Conservation (phyloP, 225 moss, liverwort and hornwort genomes). For the Polytrichum formosum region DNA sequence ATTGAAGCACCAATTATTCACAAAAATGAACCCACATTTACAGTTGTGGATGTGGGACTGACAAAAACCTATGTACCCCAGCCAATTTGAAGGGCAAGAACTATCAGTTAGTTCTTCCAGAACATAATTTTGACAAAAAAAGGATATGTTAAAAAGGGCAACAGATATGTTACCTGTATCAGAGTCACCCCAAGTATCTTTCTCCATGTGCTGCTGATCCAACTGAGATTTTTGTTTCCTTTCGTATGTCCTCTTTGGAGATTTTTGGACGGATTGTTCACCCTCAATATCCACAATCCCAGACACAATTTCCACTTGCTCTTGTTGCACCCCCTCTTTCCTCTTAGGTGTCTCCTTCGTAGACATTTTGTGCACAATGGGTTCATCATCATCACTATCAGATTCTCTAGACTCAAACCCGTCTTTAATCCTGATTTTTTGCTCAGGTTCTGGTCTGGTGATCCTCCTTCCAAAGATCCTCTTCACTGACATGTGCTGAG, state of each 20-base stretch:
- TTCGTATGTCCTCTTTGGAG: conserved; percentile 16
- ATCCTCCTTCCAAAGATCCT: conserved; percentile 13
- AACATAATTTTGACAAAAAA: no score
- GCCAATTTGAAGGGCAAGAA: no score
- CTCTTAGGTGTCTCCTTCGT: not conserved
- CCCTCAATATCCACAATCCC: not conserved
- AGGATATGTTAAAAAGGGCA: no score
- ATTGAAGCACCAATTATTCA: no score
- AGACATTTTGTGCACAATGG: not conserved
- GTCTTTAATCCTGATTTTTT: not conserved
- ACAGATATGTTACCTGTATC: conserved; percentile 22
- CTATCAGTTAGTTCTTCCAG: no score
- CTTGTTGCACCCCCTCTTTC: no score
- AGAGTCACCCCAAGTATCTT: conserved; percentile 30
- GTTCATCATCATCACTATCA: conserved; percentile 3
- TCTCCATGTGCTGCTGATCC: conserved; percentile 11
- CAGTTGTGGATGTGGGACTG: no score
- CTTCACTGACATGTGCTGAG: conserved; percentile 21
- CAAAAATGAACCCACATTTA: no score
- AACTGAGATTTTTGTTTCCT: conserved; percentile 20
- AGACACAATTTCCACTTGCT: not conserved
- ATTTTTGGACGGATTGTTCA: not conserved
- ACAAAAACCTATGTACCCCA: no score
- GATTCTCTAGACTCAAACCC: not conserved
- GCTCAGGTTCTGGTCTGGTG: not conserved